phyloP scores from a whole-genome alignment of 2,329 filamentous ascomycete genomes.

The Penicillium thymicola region DNA sequence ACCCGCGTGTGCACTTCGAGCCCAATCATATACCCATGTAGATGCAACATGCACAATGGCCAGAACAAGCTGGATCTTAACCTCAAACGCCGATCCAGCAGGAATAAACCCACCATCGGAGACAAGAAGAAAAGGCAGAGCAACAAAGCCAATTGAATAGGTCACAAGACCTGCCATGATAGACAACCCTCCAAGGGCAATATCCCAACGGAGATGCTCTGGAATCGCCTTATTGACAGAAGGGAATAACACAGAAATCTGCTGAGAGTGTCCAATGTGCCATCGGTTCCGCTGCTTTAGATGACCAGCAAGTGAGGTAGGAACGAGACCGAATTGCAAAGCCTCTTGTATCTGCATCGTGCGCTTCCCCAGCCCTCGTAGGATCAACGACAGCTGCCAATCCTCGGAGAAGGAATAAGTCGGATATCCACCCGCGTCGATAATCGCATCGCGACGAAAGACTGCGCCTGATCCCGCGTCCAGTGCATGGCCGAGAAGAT shows the following conservation, averaged over 20 bases:
- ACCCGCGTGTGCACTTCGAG: constrained; percentile 21
- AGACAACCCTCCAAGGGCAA: constrained; percentile 20
- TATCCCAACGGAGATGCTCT: constrained; percentile 16
- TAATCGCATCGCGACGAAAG: constrained; percentile 30
- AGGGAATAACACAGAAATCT: constrained; percentile 17
- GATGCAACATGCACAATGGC: constrained; percentile 10
- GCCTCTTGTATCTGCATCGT: constrained; percentile 32
- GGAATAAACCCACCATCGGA: constrained; percentile 16
- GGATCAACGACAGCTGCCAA: constrained; percentile 32
- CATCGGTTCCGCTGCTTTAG: constrained; percentile 37
- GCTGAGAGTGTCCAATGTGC: constrained; percentile 35
- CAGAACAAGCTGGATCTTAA: constrained; percentile 15
- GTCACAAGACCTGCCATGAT: constrained; percentile 21
- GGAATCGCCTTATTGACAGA: constrained; percentile 8
- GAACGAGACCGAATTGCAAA: constrained; percentile 35
- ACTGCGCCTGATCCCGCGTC: constrained; percentile 37
- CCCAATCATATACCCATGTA: constrained; percentile 22
- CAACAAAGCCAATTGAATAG: constrained; percentile 16
- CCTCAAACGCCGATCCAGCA: not conserved
- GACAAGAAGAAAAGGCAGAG: constrained; percentile 21
- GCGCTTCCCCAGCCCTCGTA: constrained; percentile 29
- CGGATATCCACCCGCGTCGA: constrained; percentile 34
- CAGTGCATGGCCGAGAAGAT: constrained; percentile 27
- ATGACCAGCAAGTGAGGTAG: constrained; percentile 35
- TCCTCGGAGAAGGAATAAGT: constrained; percentile 37